Conservation (phyloP, 495 filamentous ascomycete species). For the Neurospora intermedia region DNA sequence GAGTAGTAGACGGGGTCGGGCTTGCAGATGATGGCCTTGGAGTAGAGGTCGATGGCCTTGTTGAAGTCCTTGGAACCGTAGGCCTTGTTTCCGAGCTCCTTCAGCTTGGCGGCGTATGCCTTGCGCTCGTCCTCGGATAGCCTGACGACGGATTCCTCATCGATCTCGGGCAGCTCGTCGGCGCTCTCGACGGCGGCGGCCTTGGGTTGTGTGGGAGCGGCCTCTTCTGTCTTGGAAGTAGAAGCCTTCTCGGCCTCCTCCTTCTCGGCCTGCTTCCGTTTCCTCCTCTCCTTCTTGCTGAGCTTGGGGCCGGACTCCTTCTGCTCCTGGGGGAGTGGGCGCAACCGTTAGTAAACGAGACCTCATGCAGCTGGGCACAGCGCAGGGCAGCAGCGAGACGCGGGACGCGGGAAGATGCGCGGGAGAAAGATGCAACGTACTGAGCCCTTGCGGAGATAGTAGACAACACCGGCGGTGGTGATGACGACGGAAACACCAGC, state of each 20-base stretch:
- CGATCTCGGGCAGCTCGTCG: constrained; percentile 77
- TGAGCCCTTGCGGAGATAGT: constrained; percentile 57
- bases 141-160: constrained; percentile 60
- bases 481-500: constrained; percentile 87
- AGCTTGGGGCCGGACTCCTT: constrained; percentile 28
- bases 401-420: not conserved
- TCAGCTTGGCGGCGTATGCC: constrained; percentile 79
- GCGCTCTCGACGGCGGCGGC: constrained; percentile 49
- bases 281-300: constrained; percentile 47
- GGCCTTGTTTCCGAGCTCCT: constrained; percentile 91
- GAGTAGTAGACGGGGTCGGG: constrained; percentile 97
- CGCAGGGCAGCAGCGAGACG: not conserved
- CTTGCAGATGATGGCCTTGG: constrained; percentile 92
- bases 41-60: constrained; percentile 85
- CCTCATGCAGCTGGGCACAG: not conserved
- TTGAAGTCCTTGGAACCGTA: constrained; percentile 88
- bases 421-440: constrained; percentile 18
- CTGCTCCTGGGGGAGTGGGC: constrained; percentile 8
- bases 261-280: constrained; percentile 63
- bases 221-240: constrained; percentile 4
- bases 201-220: constrained; percentile 25
- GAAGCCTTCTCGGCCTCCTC: constrained; percentile 38
- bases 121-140: constrained; percentile 68
- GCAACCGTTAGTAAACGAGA: not conserved
- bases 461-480: constrained; percentile 79